phyloP scores from a whole-genome alignment of 257 asterid genomes.

The Osmanthus fragrans region DNA sequence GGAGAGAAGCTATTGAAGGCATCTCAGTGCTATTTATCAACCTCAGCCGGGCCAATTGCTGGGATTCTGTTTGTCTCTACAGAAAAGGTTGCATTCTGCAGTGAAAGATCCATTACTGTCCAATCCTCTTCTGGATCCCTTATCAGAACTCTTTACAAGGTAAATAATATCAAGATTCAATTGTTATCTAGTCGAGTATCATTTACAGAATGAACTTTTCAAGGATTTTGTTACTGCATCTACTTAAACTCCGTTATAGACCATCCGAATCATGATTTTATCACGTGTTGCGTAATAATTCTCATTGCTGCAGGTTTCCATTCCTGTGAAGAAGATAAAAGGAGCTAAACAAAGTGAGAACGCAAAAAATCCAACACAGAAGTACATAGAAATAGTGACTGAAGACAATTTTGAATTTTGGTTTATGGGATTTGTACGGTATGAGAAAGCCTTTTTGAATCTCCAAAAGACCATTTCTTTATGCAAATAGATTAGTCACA shows the following conservation, averaged over 20 bases:
- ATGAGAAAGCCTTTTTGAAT: constrained; percentile 70
- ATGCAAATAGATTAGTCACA: constrained; percentile 23
- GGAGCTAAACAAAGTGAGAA: constrained; percentile 58
- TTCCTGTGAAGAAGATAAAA: constrained; percentile 67
- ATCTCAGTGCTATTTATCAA: constrained; percentile 84
- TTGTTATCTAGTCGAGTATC: neutral
- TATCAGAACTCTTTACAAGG: constrained; percentile 72
- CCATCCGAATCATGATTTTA: neutral
- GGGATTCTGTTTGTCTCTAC: constrained; percentile 80
- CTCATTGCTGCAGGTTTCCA: constrained; percentile 48
- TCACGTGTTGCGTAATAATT: neutral
- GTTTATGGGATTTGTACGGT: constrained; percentile 94
- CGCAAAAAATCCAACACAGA: constrained; percentile 57
- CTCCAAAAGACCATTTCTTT: constrained; percentile 57
- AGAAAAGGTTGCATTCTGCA: constrained; percentile 61
- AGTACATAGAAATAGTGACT: constrained; percentile 71
- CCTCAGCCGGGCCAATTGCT: constrained; percentile 89
- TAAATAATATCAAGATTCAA: constrained; percentile 5
- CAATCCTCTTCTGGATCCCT: constrained; percentile 46
- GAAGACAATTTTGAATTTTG: constrained; percentile 76
- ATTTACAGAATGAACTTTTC: neutral
- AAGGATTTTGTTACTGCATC: neutral
- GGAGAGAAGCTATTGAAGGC: constrained; percentile 71
- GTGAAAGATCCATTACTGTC: constrained; percentile 68
- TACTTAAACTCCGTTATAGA: neutral